Base-by-base conservation (phyloP, 331 rosid species). In the Spiraea crenata region DNA sequence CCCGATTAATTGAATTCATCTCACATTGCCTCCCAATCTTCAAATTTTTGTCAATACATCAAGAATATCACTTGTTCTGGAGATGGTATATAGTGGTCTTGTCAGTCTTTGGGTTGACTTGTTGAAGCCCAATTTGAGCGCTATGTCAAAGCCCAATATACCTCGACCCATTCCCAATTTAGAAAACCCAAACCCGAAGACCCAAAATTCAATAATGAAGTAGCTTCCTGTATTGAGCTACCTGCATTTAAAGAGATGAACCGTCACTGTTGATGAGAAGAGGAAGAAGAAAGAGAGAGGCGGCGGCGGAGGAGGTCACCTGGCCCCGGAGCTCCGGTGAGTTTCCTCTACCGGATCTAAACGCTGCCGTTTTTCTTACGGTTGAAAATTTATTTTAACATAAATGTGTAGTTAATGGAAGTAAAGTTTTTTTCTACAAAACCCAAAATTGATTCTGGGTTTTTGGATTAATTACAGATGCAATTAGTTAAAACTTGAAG, bases 311-410 rank as follows among this genome's bases (percentile, higher is more conserved):
- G 50, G 41, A 45, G 42, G 41, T 57, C 41, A 5, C 41, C 9
- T 57, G 17, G 55, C 3, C 25, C 56, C 40, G 52, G 52, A 4
- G 70, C 57, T 47, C 44, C 17, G 37, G 59, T 49, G 47, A 37
- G 59, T 67, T 52, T n/a, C 60, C 48, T n/a, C 13, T 4, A 1
- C 38, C 37, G 40, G 59, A 50, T 67, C 71, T 49, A 67, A 67
- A 40, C 17, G 60, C 10, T 20, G 71, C 38, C 31, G 16, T 65
- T 47, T 31, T 8, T 25, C 2, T 46, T n/a, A 9, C 19, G 3
- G n/a, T 49, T 25, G 31, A 5, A 6, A 35, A 67, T 49, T 65
- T 64, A 20, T 4, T 3, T 50, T 48, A 9, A 9, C 15, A 37
- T 2, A 11, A 2, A n/a, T 2, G 13, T 45, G 54, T 8, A 67